Evolutionary conservation across 305 asterid genomes (phyloP), one percentile per base, ranked within the genome.

Genomic region (Solanum hybrid): DNA sequence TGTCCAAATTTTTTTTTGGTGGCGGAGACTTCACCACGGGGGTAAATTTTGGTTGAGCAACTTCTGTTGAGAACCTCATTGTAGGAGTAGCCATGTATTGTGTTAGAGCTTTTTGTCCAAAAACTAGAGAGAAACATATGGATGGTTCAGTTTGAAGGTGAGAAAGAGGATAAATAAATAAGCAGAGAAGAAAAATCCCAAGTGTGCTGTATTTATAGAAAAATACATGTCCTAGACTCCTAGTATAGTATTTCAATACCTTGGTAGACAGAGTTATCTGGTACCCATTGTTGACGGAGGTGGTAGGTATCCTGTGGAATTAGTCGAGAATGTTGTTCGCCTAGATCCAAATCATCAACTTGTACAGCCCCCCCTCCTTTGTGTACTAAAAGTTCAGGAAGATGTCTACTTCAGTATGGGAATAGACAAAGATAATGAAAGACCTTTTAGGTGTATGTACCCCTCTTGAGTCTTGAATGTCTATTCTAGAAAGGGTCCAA

Each of bases 1-100:
- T 94, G 87, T 94, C 95, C 92, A 94, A 56, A 45, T 81, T 88
- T 82, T 85, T 93, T 24, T 89, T 32, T 17, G 89, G 51, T 1
- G 95, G 40, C 0, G 94, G 95, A 27, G 92, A 90, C 88, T 91
- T 93, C 32, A 90, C 89, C 36, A 90, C 82, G 2, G 92, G 90
- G 93, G 92, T 85, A 31, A 91, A 89, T 89, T 89, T 94, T 36
- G 94, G 91, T 6, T 94, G 95, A 13, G 95, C 95, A 34, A 93
- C 95, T 91, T 94, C 95, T 36, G 94, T 94, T 13, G 88, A 78
- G 85, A 93, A 91, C 90, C 93, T 92, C 86, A 92, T 56, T 60
- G 88, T 93, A 85, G 86, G 89, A 88, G 92, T 93, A 12, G 92
- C 92, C 94, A 93, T 93, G 64, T 66, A 13, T 81, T 38, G 38